Evolutionary conservation across 1,284 basidiomycete genomes (phyloP), one percentile per base, ranked within the genome.

Genomic region (Porodaedalea pini): DNA sequence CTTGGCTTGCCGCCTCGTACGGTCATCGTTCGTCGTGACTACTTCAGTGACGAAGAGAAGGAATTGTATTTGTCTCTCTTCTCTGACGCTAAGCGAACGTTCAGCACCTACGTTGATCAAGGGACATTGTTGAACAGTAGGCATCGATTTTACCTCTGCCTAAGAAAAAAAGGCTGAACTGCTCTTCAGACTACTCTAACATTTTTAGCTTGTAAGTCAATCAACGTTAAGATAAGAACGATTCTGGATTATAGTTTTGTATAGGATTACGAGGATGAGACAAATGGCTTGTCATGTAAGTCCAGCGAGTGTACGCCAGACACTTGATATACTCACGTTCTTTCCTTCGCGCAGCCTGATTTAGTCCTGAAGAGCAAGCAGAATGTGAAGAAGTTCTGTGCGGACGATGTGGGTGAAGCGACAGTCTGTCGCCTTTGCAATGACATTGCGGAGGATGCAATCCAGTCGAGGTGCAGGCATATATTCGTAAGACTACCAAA

Each of bases 381-480:
- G 21, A 90, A 90, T 61, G 80, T 82, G 1, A 76, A 77, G 11
- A 77, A 80, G 44, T 88, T 90, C 65, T 65, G 75, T 2, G 69
- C 72, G n/a, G 67, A 67, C 4, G 84, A 91, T 41, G 65, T 75
- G 7, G 80, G 77, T 19, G 89, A 92, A 69, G 85, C 85, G 5
- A 88, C 88, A 0, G 81, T 95, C 3, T 99, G 97, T 70, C 82
- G 95, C 49, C 76, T 99, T n/a, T 99, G 97, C 72, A 92, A 94
- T 63, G 97, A 99, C 64, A 81, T 97, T 54, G 96, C 94, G 0
- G 97, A 99, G 72, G 97, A 99, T 67, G 94, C 96, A 1, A 98
- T 99, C 62, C 85, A 92, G 66, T 88, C 93, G 29, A 89, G 86
- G 63, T 99, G 97, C 71, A 82, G 81, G 47, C 94, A 96, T 69